Evolutionary conservation across 371 early-diverging fungal genomes (phyloP).

Genomic region (Mortierella sp.): DNA sequence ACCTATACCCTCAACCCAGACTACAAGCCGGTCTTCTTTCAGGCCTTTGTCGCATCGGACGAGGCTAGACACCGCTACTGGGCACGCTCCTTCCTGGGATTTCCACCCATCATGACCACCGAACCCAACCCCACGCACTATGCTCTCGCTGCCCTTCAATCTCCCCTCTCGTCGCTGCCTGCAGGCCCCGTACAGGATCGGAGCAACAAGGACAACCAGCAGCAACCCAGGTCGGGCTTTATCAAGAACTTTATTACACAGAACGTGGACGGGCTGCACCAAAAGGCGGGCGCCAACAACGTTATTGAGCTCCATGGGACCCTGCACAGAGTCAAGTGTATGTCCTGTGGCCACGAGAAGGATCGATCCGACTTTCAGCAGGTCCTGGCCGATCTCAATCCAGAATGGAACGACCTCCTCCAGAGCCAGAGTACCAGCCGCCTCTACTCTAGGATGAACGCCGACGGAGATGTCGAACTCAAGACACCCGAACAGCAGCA

Average conservation of each 20-base stretch:
- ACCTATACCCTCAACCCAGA: slow-evolving; percentile 84
- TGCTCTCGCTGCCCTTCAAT: slow-evolving; percentile 68
- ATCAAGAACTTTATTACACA: slow-evolving; percentile 83
- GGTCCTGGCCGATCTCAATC: slow-evolving; percentile 77
- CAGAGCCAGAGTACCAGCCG: slow-evolving; percentile 38
- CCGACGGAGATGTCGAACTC: slow-evolving; percentile 92
- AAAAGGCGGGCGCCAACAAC: slow-evolving; percentile 66
- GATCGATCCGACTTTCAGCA: slow-evolving; percentile 77
- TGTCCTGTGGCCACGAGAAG: slow-evolving; percentile 70
- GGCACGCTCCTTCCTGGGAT: slow-evolving; percentile 93
- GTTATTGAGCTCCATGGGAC: slow-evolving; percentile 92
- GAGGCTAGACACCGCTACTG: slow-evolving; percentile 87
- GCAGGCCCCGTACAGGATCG: not conserved
- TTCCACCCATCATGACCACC: slow-evolving; percentile 74
- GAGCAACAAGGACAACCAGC: not conserved
- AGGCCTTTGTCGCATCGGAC: slow-evolving; percentile 60
- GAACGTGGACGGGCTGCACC: slow-evolving; percentile 92
- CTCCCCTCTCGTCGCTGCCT: slow-evolving; percentile 28
- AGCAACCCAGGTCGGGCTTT: slow-evolving; percentile 13
- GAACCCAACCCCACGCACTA: slow-evolving; percentile 82
- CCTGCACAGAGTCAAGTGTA: slow-evolving; percentile 80
- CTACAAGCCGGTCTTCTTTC: slow-evolving; percentile 86
- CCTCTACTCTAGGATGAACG: slow-evolving; percentile 72
- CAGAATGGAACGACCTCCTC: slow-evolving; percentile 68
- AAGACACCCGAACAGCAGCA: slow-evolving; percentile 52